Evolutionary conservation across 2,329 filamentous ascomycete species (phyloP), one percentile per base, ranked within the genome.

Genomic region (Arthroderma sp.): DNA sequence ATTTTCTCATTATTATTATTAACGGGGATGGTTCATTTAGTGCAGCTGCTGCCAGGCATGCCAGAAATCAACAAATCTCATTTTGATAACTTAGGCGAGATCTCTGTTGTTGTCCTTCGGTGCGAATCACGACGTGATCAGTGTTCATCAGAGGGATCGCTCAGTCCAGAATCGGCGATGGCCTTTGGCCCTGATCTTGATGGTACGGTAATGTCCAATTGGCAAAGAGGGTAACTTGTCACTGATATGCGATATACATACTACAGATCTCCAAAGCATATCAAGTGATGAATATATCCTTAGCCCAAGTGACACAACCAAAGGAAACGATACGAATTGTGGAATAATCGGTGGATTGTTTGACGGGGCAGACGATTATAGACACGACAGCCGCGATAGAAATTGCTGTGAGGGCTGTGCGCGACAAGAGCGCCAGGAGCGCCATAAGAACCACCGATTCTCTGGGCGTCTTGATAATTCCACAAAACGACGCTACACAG

Each of bases 91-190:
- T 62, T 69, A 33, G 67, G 67, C 17, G 65, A 63, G 8, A 70
- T 70, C 49, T 62, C 66, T 23, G 65, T 70, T 23, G 33, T 68
- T 33, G 65, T 70, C 21, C 55, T 70, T 41, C 62, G 67, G 21
- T 70, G 67, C 54, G 53, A 28, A 23, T 56, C 59, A 15, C 51
- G 43, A 9, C 4, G 33, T 23, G 37, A 52, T 17, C 19, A 43
- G 17, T 23, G 4, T 9, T 15, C 43, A 51, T 59, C 51, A 53
- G 51, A 61, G 54, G 52, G 61, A 13, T 56, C 61, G 28, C 43
- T 43, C 19, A 61, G 58, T 2, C 60, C 62, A 39, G 57, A 60
- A 17, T 61, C 62, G n/a, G 60, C 58, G 3, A 60, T 67, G 55
- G 62, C 62, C 0, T 63, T 64, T 7, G 56, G 62, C 2, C 65